Percentiles rank a stretch among this genome's conserved stretches.
Conservation (phyloP, 2,329 filamentous ascomycete genomes). For the Colletotrichum musae region DNA sequence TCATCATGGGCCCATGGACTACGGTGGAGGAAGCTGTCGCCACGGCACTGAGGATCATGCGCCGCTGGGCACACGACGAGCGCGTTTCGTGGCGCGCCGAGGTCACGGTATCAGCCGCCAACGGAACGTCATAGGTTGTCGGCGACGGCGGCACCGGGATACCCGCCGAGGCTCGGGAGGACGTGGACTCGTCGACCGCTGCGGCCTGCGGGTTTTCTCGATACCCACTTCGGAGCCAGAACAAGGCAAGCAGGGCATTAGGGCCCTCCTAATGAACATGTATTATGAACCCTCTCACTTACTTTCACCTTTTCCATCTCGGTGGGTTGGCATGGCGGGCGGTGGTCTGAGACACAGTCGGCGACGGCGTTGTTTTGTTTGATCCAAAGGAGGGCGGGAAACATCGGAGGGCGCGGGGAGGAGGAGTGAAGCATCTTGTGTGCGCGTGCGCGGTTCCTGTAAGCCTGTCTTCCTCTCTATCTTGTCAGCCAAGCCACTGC, state of each 20-base stretch:
- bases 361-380: conserved; percentile 8
- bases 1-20: conserved; percentile 58
- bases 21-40: conserved; percentile 60
- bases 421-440: no score
- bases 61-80: conserved; percentile 61
- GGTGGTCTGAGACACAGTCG: not conserved
- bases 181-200: not conserved
- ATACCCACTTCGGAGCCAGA: conserved; percentile 2
- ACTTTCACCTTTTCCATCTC: not conserved
- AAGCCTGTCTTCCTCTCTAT: no score
- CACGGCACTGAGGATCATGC: conserved; percentile 56
- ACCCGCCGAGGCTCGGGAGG: not conserved
- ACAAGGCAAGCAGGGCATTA: conserved; percentile 13
- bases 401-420: not conserved
- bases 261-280: conserved; percentile 31
- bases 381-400: not conserved
- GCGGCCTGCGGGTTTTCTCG: not conserved
- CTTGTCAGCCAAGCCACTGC: no score
- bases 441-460: no score
- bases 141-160: not conserved
- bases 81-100: conserved; percentile 62
- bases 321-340: conserved; percentile 14
- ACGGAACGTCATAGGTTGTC: conserved; percentile 32
- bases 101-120: conserved; percentile 43
- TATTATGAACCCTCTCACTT: conserved; percentile 27